Conservation (phyloP, 176 grass and related monocot species). For the Oryza longistaminata region DNA sequence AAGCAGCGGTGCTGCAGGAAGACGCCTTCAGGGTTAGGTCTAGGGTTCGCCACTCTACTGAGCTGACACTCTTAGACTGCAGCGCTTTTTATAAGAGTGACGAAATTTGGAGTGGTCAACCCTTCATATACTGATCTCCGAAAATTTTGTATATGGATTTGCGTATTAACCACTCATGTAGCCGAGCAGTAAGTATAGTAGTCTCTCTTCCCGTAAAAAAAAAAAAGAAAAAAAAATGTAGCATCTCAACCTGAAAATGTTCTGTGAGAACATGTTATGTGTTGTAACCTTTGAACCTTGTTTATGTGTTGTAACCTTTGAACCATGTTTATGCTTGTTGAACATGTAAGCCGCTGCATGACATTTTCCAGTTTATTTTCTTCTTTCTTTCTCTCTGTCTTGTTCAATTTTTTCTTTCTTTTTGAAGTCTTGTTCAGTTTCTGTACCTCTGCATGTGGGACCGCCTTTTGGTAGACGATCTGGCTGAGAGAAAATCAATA, state of each 20-base stretch:
- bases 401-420: no score
- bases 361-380: background rate
- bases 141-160: slow-evolving; percentile 23
- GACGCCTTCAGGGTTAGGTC: background rate
- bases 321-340: background rate
- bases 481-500: no score
- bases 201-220: background rate
- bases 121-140: background rate
- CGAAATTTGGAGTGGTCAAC: background rate
- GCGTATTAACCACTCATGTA: background rate
- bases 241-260: background rate
- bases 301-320: background rate
- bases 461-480: background rate
- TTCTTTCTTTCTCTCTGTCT: background rate
- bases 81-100: background rate
- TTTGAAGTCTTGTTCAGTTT: no score
- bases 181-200: background rate
- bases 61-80: background rate
- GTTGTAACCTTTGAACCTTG: background rate
- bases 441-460: background rate
- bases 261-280: background rate
- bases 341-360: background rate
- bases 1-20: background rate
- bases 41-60: background rate
- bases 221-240: background rate